Base-by-base conservation (phyloP, 1,284 basidiomycete genomes). In the Pseudozyma sp. region DNA sequence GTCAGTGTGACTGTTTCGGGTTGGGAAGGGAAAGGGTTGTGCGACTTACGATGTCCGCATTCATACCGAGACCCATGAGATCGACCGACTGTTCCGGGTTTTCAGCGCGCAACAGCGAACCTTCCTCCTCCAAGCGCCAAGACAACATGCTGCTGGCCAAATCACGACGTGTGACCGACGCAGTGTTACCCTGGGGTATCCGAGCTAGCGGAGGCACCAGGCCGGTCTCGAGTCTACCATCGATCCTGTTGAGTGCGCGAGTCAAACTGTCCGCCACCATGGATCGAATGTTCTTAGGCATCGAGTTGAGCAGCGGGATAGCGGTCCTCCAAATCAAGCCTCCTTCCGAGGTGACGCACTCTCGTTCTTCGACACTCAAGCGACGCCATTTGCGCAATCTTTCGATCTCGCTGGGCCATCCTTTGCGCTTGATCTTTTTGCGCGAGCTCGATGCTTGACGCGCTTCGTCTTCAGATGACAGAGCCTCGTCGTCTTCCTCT, bases 251-350 rank as follows among this genome's bases (percentile, higher is more conserved):
- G 9, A 76, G 51, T 2, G 66, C 61, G 17, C 61, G 48, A 3
- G 63, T 62, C 13, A 76, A 29, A 14, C 45, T 48, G 14, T 68
- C 66, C 1, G 66, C 64, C 6, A 68, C 68, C 59, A 70, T 61
- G 8, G 58, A 59, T 10, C 72, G 60, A n/a, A 66, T 65, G 40
- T 75, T 70, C 40, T 75, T 75, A 5, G 63, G 63, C 67, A 70
- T 64, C 37, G 63, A 67, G n/a, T 66, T 63, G 17, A 75, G 56
- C 37, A 75, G 19, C n/a, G 67, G 67, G n/a, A 72, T 71, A 4
- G 75, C 75, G 6, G 61, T 67, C 6, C 65, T 52, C 75, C 75
- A 77, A n/a, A 77, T 64, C 40, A 77, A 33, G 24, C 75, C 75
- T n/a, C 68, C 72, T 52, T 77, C 71, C 3, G 69, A 66, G 1